A percentile compares a stretch with the other conserved stretches of the same genome.
These are phyloP conservation scores for Saturnispora ahearnii DNA, from an alignment of 805 yeast species.

Conservation along the genomic window DNA sequence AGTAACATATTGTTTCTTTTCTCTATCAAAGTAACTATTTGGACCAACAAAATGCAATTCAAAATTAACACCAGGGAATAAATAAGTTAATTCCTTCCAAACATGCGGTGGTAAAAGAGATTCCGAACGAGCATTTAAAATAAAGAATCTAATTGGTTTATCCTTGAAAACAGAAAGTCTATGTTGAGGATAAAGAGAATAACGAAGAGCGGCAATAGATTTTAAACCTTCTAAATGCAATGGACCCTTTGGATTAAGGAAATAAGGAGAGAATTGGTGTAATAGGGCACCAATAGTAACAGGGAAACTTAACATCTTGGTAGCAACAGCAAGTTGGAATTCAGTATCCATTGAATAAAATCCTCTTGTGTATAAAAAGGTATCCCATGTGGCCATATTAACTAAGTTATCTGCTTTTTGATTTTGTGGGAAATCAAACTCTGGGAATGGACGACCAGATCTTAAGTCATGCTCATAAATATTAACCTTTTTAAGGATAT, in stretches of 20 bases:
- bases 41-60: slow-evolving; percentile 94
- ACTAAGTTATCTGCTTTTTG: slow-evolving; percentile 69
- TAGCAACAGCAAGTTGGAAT: slow-evolving; percentile 89
- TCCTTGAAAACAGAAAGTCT: slow-evolving; percentile 58
- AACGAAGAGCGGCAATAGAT: slow-evolving; percentile 85
- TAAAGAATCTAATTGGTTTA: slow-evolving; percentile 81
- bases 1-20: slow-evolving; percentile 50
- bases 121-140: slow-evolving; percentile 89
- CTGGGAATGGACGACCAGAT: slow-evolving; percentile 90
- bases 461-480: slow-evolving; percentile 91
- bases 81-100: slow-evolving; percentile 85
- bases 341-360: slow-evolving; percentile 96
- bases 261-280: slow-evolving; percentile 81
- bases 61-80: slow-evolving; percentile 74
- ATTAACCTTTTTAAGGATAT: slow-evolving; percentile 76
- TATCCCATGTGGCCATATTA: slow-evolving; percentile 83
- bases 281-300: slow-evolving; percentile 76
- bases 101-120: slow-evolving; percentile 89
- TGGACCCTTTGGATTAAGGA: slow-evolving; percentile 75
- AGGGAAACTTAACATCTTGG: slow-evolving; percentile 91
- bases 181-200: slow-evolving; percentile 73
- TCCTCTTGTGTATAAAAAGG: slow-evolving; percentile 84
- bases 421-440: slow-evolving; percentile 82
- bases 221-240: slow-evolving; percentile 87
- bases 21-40: slow-evolving; percentile 72